Evolutionary conservation across 257 asterid species (phyloP).

Genomic region (Verbascum thapsus): DNA sequence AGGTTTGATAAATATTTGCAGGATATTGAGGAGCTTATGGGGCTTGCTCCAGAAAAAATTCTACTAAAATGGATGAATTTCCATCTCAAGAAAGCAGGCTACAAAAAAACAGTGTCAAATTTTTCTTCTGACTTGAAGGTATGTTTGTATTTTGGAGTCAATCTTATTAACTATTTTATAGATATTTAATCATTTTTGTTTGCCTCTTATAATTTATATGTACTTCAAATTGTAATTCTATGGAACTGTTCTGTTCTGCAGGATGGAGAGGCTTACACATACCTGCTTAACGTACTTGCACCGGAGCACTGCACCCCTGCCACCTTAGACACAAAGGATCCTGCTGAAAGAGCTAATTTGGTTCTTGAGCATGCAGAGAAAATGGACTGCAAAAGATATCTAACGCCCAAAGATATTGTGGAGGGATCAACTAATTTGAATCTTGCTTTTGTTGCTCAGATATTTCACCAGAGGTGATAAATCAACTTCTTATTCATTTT

Average conservation of each 20-base stretch:
- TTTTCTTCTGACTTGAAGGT: slow-evolving; percentile 96
- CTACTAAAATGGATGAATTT: slow-evolving; percentile 96
- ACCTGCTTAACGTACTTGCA: slow-evolving; percentile 95
- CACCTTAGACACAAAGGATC: slow-evolving; percentile 81
- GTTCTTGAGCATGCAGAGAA: slow-evolving; percentile 97
- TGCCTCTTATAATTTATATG: slow-evolving; percentile 23
- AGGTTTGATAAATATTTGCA: slow-evolving; percentile 45
- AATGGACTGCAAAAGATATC: slow-evolving; percentile 95
- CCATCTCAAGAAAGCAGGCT: slow-evolving; percentile 94
- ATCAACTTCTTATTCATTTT: slow-evolving; percentile 16
- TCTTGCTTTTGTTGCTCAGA: slow-evolving; percentile 96
- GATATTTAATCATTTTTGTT: slow-evolving; percentile 15
- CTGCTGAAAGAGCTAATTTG: slow-evolving; percentile 82
- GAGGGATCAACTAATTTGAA: slow-evolving; percentile 88
- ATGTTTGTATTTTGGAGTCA: slow-evolving; percentile 18
- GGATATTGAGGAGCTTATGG: slow-evolving; percentile 98
- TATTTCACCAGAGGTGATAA: slow-evolving; percentile 90
- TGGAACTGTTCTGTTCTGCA: slow-evolving; percentile 38
- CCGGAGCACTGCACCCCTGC: slow-evolving; percentile 88
- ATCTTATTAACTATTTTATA: slow-evolving; percentile 9
- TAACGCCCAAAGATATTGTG: slow-evolving; percentile 83
- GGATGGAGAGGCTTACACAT: slow-evolving; percentile 99
- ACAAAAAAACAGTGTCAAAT: slow-evolving; percentile 76
- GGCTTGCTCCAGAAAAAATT: slow-evolving; percentile 95
- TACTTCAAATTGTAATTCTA: background rate